Base-by-base conservation (phyloP, 2,329 filamentous ascomycete species). In the Claviceps citrina region DNA sequence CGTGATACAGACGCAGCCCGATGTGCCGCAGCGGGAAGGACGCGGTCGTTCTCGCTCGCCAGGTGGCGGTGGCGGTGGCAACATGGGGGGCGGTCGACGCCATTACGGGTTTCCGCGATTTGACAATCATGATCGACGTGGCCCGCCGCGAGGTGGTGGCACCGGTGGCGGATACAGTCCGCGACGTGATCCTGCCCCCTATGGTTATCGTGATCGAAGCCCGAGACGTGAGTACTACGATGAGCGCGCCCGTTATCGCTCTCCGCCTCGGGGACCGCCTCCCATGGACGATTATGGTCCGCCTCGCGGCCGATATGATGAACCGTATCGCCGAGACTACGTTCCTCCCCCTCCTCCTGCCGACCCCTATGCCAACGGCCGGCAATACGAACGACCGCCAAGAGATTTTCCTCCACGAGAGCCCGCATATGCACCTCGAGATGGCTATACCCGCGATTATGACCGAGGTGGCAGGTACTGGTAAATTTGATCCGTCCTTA, bases 151-250 rank as follows among this genome's bases (percentile, higher is more conserved):
- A 43, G 77, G 84, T 51, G 77, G 84, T 50, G 35, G 36, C 13
- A 22, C 22, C 16, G 83, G 79, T 44, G 36, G 41, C 19, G 36
- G 40, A 27, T 94, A 93, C 60, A 93, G 82, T 60, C 87, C 86
- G 46, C 80, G 81, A 47, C 77, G 82, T 16, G 68, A 68, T 13
- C 67, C 60, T 16, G 71, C 70, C 49, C 75, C 71, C 37, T 78
- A 82, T 45, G 78, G 82, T 47, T 94, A 94, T 62, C 86, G 89
- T 57, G 85, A 93, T 55, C 79, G 87, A 52, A 89, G 84, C 54
- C 81, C 81, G 42, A 80, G 81, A 44, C 80, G 84, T 50, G 82
- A 89, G 44, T 93, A 94, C 63, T 93, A 95, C 62, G 80, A 84
- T 35, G 84, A 89, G 47, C 77, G 81, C 55, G 77, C 82, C 51